Evolutionary conservation across 345 rosid species (phyloP).

Genomic region (Linum tenue): DNA sequence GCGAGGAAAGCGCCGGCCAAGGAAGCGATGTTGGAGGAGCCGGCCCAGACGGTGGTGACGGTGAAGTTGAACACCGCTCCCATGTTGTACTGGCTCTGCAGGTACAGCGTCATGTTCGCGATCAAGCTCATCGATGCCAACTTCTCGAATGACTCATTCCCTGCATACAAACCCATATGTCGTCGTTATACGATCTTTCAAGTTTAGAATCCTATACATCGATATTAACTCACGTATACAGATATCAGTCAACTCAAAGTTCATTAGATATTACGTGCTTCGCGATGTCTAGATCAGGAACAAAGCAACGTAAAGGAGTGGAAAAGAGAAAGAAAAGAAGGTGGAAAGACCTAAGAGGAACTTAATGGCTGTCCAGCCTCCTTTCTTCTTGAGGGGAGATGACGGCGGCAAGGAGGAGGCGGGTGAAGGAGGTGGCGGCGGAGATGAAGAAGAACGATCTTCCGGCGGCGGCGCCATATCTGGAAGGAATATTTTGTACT

Average conservation of each 20-base stretch:
- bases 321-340: no score
- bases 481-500: no score
- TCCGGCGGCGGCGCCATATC: no score
- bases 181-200: no score
- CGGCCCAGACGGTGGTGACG: constrained; percentile 46
- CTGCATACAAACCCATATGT: constrained; percentile 19
- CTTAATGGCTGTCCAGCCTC: background rate
- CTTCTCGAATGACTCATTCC: constrained; percentile 69
- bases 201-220: background rate
- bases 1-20: constrained; percentile 53
- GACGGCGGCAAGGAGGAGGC: no score
- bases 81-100: constrained; percentile 42
- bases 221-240: no score
- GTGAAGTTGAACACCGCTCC: constrained; percentile 48
- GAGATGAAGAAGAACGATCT: no score
- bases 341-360: background rate
- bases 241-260: no score
- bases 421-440: no score
- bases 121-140: constrained; percentile 64
- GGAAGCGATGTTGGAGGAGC: constrained; percentile 57
- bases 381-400: background rate
- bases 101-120: constrained; percentile 42
- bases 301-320: no score
- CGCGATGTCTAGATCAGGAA: no score
- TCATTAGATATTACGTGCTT: no score